phyloP scores from a whole-genome alignment of 1,139 yeast genomes.

The Scheffersomyces segobiensis region DNA sequence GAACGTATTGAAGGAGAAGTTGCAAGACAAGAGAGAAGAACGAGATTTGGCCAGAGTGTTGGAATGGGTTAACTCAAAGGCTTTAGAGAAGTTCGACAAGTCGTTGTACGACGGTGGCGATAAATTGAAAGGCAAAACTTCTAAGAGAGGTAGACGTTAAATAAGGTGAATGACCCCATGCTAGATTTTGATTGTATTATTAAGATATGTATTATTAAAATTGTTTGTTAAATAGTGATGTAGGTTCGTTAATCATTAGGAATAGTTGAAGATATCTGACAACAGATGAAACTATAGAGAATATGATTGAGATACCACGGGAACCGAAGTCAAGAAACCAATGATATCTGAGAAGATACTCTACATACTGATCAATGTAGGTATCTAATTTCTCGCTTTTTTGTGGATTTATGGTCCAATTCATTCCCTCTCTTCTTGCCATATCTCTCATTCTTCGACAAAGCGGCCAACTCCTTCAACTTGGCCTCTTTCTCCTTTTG shows the following conservation, averaged over 20 bases:
- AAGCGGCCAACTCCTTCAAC: slow-evolving; percentile 57
- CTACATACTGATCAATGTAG: background rate
- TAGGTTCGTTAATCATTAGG: background rate
- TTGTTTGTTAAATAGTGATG: background rate
- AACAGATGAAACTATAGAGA: background rate
- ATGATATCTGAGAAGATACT: background rate
- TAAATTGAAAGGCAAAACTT: slow-evolving; percentile 24
- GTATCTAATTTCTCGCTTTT: slow-evolving; percentile 1
- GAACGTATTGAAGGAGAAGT: slow-evolving; percentile 25
- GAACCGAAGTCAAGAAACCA: background rate
- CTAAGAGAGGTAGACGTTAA: slow-evolving; percentile 1
- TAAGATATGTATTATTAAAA: background rate
- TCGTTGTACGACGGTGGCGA: slow-evolving; percentile 63
- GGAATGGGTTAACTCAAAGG: slow-evolving; percentile 64
- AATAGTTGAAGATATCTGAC: background rate
- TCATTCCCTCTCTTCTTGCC: background rate
- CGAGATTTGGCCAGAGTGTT: slow-evolving; percentile 47
- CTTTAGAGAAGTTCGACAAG: slow-evolving; percentile 51
- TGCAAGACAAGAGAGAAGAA: slow-evolving; percentile 33
- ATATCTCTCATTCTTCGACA: slow-evolving; percentile 43
- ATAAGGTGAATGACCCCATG: background rate
- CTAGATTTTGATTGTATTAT: background rate
- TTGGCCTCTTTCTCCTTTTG: slow-evolving; percentile 60
- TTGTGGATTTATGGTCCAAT: background rate
- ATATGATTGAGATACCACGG: background rate